Evolutionary conservation across 305 asterid genomes (phyloP).

Genomic region (Petunia hybrid): DNA sequence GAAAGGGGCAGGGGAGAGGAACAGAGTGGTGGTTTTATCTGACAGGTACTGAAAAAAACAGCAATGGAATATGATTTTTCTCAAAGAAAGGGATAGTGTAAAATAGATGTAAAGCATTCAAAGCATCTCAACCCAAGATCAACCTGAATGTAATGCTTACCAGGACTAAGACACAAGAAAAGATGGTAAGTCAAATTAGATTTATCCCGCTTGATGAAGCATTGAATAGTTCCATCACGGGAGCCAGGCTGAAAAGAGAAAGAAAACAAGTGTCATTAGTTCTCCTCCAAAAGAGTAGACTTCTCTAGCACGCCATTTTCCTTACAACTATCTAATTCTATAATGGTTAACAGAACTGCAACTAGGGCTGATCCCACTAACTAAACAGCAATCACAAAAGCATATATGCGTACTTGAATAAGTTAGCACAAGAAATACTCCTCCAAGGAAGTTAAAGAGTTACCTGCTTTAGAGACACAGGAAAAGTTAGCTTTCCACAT

Average conservation of each 20-base stretch:
- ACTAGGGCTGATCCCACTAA: constrained; percentile 8
- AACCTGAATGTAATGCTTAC: constrained; percentile 31
- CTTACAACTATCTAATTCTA: constrained; percentile 2
- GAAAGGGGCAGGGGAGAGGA: not conserved
- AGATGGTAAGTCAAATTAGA: constrained; percentile 47
- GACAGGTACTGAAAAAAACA: constrained; percentile 7
- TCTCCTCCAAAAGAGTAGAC: not conserved
- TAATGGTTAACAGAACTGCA: not conserved
- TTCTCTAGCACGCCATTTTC: constrained; percentile 2
- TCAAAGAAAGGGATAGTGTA: not conserved
- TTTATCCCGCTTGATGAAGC: constrained; percentile 48
- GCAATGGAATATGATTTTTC: not conserved
- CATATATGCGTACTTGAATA: not conserved
- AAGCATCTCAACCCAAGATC: constrained; percentile 15
- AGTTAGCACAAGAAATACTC: constrained; percentile 25
- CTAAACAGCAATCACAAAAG: constrained; percentile 1
- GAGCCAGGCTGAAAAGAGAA: constrained; percentile 43
- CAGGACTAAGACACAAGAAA: constrained; percentile 45
- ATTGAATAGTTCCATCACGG: constrained; percentile 45
- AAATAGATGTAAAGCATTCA: not conserved
- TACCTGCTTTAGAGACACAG: constrained; percentile 95
- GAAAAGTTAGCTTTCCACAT: constrained; percentile 93
- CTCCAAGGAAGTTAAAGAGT: not conserved
- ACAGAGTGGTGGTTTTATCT: not conserved
- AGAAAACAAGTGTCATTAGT: not conserved